Evolutionary conservation across 208 protist species (phyloP).

Genomic region (Lotmaria passim): DNA sequence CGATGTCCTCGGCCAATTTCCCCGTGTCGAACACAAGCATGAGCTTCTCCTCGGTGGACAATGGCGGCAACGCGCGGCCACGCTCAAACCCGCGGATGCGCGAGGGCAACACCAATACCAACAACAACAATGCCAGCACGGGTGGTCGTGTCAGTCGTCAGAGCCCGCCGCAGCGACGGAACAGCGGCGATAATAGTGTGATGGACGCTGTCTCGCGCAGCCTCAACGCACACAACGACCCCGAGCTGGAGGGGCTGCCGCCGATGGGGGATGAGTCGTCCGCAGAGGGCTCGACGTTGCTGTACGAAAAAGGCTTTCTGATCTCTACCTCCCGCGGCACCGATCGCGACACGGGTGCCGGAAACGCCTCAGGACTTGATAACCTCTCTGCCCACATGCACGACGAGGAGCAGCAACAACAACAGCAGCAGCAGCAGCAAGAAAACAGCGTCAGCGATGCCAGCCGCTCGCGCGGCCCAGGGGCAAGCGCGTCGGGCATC

Average conservation of each 20-base stretch:
- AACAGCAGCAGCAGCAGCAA: constrained; percentile 11
- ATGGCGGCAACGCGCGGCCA: background rate
- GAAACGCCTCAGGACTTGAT: background rate
- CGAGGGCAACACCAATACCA: background rate
- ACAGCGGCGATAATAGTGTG: constrained; percentile 24
- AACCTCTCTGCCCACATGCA: constrained; percentile 16
- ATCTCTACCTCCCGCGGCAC: constrained; percentile 16
- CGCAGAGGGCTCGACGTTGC: constrained; percentile 16
- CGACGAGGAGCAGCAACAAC: constrained; percentile 15
- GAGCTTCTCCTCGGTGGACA: constrained; percentile 25
- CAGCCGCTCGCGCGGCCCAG: constrained; percentile 21
- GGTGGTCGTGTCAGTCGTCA: background rate
- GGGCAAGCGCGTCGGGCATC: constrained; percentile 20
- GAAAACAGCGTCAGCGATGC: constrained; percentile 5
- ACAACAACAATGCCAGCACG: constrained; percentile 3
- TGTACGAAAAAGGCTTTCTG: constrained; percentile 34
- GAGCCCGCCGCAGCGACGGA: constrained; percentile 14
- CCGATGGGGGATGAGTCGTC: constrained; percentile 21
- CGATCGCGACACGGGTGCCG: background rate
- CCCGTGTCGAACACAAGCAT: constrained; percentile 21
- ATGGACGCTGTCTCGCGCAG: constrained; percentile 37
- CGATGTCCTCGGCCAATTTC: constrained; percentile 1
- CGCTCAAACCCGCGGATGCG: background rate
- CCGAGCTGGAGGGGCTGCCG: constrained; percentile 39
- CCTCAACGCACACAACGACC: constrained; percentile 38